These are phyloP conservation scores for Hyphodiscus sp. DNA, from an alignment of 2,329 filamentous ascomycete genomes.

Conservation along the genomic window DNA sequence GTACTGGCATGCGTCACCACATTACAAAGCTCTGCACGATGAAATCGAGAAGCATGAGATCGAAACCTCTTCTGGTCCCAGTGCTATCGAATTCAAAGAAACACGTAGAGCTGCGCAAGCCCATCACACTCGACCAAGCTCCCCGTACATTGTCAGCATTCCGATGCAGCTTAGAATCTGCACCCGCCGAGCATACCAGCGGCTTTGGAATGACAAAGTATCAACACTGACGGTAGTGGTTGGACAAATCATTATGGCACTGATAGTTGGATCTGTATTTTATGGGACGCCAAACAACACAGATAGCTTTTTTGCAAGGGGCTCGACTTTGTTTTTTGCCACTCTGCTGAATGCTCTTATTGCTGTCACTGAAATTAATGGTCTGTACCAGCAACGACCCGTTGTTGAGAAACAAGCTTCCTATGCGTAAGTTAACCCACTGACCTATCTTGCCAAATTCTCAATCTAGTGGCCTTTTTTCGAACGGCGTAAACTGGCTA, in stretches of 20 bases:
- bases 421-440: not conserved
- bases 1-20: slow-evolving; percentile 42
- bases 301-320: slow-evolving; percentile 54
- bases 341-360: slow-evolving; percentile 60
- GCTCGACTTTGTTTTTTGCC: slow-evolving; percentile 61
- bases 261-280: slow-evolving; percentile 57
- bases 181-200: slow-evolving; percentile 71
- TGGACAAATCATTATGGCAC: slow-evolving; percentile 40
- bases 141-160: slow-evolving; percentile 78
- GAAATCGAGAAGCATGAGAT: slow-evolving; percentile 46
- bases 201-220: slow-evolving; percentile 68
- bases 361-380: slow-evolving; percentile 45
- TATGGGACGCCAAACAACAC: slow-evolving; percentile 51
- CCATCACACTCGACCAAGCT: slow-evolving; percentile 35
- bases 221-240: slow-evolving; percentile 47
- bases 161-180: slow-evolving; percentile 73
- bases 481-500: too few species aligned
- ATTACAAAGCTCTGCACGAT: slow-evolving; percentile 35
- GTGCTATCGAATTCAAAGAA: not conserved
- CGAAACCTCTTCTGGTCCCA: not conserved
- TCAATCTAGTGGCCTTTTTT: not conserved
- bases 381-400: slow-evolving; percentile 23
- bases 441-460: not conserved
- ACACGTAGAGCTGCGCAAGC: not conserved
- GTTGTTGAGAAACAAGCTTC: not conserved